Percentiles rank a stretch among this genome's conserved stretches.
Conservation (phyloP, 2,329 filamentous ascomycete genomes). For the Pseudopyricularia cyperi region DNA sequence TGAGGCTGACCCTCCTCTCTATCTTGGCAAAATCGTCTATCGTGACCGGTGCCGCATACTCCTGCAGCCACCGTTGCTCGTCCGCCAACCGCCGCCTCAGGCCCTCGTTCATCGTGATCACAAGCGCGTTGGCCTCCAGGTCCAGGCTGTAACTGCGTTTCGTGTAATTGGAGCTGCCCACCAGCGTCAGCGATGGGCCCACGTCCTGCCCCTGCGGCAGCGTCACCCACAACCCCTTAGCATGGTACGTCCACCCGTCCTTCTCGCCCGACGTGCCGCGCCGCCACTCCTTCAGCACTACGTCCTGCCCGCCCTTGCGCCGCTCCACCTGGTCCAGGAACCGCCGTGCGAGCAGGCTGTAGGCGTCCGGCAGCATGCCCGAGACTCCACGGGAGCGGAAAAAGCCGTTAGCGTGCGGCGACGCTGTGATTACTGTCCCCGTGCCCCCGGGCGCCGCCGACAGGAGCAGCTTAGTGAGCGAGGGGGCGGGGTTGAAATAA, state of each 20-base stretch:
- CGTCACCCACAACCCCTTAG: conserved; percentile 88
- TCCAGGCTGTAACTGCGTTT: conserved; percentile 87
- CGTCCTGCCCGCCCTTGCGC: conserved; percentile 14
- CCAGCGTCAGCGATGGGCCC: conserved; percentile 63
- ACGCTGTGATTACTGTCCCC: conserved; percentile 83
- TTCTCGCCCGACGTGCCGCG: conserved; percentile 67
- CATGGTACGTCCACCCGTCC: conserved; percentile 93
- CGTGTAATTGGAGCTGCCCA: conserved; percentile 93
- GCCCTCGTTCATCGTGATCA: conserved; percentile 65
- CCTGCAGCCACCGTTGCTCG: conserved; percentile 70
- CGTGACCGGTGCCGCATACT: conserved; percentile 55
- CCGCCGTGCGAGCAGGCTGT: conserved; percentile 72
- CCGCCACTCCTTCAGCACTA: conserved; percentile 79
- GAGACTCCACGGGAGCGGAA: conserved; percentile 80
- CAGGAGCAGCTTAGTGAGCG: conserved; percentile 68
- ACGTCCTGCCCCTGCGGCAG: conserved; percentile 38
- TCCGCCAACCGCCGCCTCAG: conserved; percentile 62
- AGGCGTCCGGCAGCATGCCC: conserved; percentile 81
- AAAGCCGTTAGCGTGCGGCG: conserved; percentile 90
- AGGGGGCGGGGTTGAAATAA: conserved; percentile 93
- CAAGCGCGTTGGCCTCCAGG: conserved; percentile 75
- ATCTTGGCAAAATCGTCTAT: conserved; percentile 67
- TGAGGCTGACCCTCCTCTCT: conserved; percentile 73
- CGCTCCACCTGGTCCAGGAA: conserved; percentile 51
- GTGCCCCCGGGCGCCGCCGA: conserved; percentile 42